Percentiles rank a stretch among this genome's conserved stretches.
Conservation (phyloP, 768 basidiomycete genomes). For the Boletus tylopilopsis region DNA sequence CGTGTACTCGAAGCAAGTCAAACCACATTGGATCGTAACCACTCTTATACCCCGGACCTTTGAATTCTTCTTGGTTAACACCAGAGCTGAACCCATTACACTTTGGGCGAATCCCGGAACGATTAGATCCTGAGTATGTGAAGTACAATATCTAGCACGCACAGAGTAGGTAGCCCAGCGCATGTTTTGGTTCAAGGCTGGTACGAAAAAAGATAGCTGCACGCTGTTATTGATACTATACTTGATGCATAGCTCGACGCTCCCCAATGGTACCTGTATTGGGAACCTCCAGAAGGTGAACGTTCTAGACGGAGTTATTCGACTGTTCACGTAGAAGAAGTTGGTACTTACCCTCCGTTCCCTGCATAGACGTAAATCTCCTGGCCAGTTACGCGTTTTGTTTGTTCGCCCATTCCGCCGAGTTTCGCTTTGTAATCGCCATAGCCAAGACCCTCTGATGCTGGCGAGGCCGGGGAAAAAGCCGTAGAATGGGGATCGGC, state of each 20-base stretch:
- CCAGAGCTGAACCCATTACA: conserved; percentile 90
- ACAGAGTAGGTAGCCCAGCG: conserved; percentile 89
- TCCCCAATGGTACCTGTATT: conserved; percentile 72
- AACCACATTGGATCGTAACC: conserved; percentile 93
- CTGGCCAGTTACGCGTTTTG: conserved; percentile 50
- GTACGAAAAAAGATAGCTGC: conserved; percentile 77
- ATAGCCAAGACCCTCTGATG: conserved; percentile 3
- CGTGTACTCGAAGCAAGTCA: conserved; percentile 84
- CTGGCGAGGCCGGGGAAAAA: conserved; percentile 24
- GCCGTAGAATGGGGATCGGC: conserved; percentile 63
- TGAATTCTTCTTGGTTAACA: conserved; percentile 84
- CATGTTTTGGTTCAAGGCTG: conserved; percentile 78
- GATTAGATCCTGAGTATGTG: not conserved
- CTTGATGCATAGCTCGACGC: conserved; percentile 67
- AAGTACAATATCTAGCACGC: conserved; percentile 22
- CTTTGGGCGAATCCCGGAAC: conserved; percentile 31
- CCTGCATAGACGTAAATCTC: conserved; percentile 72
- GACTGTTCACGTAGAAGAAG: not conserved
- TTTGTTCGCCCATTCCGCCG: conserved; percentile 29
- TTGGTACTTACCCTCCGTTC: conserved; percentile 43
- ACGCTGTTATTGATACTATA: conserved; percentile 85
- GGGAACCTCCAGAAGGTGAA: conserved; percentile 95
- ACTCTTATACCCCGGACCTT: conserved; percentile 70
- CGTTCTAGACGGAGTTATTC: conserved; percentile 43
- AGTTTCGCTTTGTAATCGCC: conserved; percentile 19